Base-by-base conservation (phyloP, 148 eudicot species). In the Camellia sinensis region DNA sequence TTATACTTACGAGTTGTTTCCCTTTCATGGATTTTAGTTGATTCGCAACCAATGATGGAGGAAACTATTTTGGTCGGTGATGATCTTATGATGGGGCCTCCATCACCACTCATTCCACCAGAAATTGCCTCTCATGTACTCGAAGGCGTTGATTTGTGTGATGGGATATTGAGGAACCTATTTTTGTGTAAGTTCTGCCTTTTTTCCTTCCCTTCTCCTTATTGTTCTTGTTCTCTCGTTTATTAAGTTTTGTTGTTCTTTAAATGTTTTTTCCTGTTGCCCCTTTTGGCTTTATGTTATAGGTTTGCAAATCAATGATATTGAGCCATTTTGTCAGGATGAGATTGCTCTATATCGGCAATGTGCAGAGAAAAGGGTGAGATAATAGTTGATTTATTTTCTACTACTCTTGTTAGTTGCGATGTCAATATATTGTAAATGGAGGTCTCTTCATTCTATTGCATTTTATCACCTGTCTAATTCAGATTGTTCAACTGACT, bases 31-130 rank as follows among this genome's bases (percentile, higher is more conserved):
- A 50, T 50, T 69, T 54, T 80, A 93, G 97, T 95, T 79, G 99
- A 95, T 88, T 86, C 99, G 46, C 97, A 92, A 78, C 91, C 91
- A 73, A 82, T 82, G 14, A 93, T 95, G 97, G 99, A 95, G 91
- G 98, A 95, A 86, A 95, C 99, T 73, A 90, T 95, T 85, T 87
- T 95, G 89, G 99, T 95, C 71, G 99, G 97, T 65, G 99, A 95
- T 87, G 99, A 95, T 83, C 86, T 95, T 59, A 95, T 95, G 99
- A 86, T 84, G 81, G 99, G 99, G n/a, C 99, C 98, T 76, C 97
- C 98, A 50, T 95, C 99, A 46, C 99, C 99, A 59, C 7, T 95
- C 50, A 84, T 95, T 75, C 99, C 99, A 7, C 97, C 91, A 10
- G 97, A 93, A 78, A 95, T 95, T 81, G 93, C 97, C 50, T 90